A percentile compares a stretch with the other conserved stretches of the same genome.
Conservation (phyloP, 176 grass and related monocot species). For the Dendrocalamus sinicus region DNA sequence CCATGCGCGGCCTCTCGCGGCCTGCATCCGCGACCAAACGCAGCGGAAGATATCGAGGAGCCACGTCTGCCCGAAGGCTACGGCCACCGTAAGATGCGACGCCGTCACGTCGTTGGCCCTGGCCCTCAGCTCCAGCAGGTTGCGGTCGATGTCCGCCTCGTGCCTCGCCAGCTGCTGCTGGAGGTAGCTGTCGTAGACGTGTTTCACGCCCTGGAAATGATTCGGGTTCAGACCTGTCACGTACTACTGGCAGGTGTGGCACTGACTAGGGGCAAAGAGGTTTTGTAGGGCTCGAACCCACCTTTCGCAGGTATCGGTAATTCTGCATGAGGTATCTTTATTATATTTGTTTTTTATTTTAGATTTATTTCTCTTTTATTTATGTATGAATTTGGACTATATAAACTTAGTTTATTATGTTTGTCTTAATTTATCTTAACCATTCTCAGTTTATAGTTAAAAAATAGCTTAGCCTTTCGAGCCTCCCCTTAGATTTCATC, state of each 20-base stretch:
- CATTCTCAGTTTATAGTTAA: too few species aligned
- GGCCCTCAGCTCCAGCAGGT: constrained; percentile 56
- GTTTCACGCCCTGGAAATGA: constrained; percentile 54
- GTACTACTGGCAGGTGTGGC: neutral
- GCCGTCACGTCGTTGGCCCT: constrained; percentile 47
- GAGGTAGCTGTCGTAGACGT: constrained; percentile 63
- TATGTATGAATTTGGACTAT: too few species aligned
- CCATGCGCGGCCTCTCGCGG: constrained; percentile 9
- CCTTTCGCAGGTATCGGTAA: too few species aligned
- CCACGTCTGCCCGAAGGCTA: constrained; percentile 40
- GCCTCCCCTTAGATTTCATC: too few species aligned
- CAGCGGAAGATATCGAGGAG: constrained; percentile 40
- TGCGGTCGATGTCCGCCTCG: constrained; percentile 68
- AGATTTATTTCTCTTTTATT: too few species aligned
- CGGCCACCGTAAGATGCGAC: constrained; percentile 41
- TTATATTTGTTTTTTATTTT: too few species aligned
- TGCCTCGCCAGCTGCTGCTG: constrained; percentile 57
- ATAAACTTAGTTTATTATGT: too few species aligned
- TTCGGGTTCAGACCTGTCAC: neutral
- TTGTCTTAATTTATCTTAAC: too few species aligned
- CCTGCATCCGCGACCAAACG: constrained; percentile 39
- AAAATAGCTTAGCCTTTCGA: too few species aligned
- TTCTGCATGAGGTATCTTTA: too few species aligned
- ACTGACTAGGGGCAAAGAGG: too few species aligned
- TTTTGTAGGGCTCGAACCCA: too few species aligned